Percentiles rank a stretch among this genome's conserved stretches.
phyloP scores from a whole-genome alignment of 257 asterid genomes.

The Ligustrum vulgare region DNA sequence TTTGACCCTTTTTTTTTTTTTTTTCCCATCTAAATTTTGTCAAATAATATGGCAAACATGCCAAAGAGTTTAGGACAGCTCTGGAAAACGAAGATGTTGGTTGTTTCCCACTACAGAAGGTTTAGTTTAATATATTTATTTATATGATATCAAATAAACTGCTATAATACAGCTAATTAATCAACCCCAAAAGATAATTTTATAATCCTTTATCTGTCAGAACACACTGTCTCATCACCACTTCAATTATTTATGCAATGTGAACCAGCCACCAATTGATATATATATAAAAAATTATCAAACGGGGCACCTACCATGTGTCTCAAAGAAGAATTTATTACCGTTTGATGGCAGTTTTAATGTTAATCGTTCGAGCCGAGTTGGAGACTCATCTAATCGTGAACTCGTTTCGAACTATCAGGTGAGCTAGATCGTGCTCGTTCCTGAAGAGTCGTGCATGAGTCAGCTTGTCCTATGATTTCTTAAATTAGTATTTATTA shows the following conservation, averaged over 20 bases:
- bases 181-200: neutral
- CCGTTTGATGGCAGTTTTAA: neutral
- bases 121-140: slow-evolving; percentile 3
- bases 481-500: no score
- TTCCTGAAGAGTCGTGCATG: no score
- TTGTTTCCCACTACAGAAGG: slow-evolving; percentile 17
- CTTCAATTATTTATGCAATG: slow-evolving; percentile 16
- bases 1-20: no score
- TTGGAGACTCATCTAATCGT: no score
- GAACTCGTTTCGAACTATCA: no score
- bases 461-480: no score
- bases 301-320: slow-evolving; percentile 8
- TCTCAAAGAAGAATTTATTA: neutral
- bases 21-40: no score
- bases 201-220: slow-evolving; percentile 10
- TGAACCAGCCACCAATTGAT: neutral
- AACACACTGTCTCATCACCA: slow-evolving; percentile 29
- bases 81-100: slow-evolving; percentile 16
- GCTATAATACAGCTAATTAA: slow-evolving; percentile 30
- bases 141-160: slow-evolving; percentile 13
- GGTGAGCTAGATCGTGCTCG: no score
- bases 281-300: slow-evolving; percentile 9
- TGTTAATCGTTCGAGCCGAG: no score
- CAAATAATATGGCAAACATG: neutral
- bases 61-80: neutral